phyloP scores from a whole-genome alignment of 108 stramenopile genomes.

The Conticribra weissflogii region DNA sequence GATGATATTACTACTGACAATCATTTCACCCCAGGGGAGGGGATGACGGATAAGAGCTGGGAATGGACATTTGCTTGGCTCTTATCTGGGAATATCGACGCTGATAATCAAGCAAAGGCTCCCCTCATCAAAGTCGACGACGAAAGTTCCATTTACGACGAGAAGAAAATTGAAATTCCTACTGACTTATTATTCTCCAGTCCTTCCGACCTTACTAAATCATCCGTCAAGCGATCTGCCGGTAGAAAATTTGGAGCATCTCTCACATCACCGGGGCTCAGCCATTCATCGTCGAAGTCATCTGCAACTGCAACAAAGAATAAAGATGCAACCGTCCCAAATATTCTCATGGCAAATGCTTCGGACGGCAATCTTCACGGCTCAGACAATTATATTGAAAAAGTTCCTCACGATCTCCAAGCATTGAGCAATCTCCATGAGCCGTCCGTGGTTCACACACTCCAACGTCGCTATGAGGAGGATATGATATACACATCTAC shows the following conservation, averaged over 20 bases:
- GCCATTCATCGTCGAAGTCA: neutral
- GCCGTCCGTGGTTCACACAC: conserved; percentile 82
- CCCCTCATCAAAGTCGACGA: neutral
- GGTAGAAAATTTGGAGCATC: neutral
- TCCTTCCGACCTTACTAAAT: neutral
- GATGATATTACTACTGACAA: too few species aligned
- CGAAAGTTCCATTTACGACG: neutral
- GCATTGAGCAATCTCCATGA: conserved; percentile 84
- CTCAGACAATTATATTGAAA: neutral
- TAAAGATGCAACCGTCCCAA: neutral
- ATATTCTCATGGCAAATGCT: neutral
- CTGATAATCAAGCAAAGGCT: neutral
- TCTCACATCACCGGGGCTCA: neutral
- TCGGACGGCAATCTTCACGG: neutral
- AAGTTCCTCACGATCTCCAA: conserved; percentile 67
- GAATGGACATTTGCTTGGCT: neutral
- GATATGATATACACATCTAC: conserved; percentile 92
- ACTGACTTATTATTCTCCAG: neutral
- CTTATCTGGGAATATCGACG: neutral
- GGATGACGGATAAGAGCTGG: neutral
- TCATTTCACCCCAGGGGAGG: neutral
- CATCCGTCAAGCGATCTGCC: neutral
- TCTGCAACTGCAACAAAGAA: neutral
- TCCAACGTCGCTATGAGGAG: conserved; percentile 73
- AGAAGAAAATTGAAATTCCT: neutral